These are phyloP conservation scores for Phytopythium chamaehyphon DNA, from an alignment of 352 stramenopile genomes.

Conservation along the genomic window DNA sequence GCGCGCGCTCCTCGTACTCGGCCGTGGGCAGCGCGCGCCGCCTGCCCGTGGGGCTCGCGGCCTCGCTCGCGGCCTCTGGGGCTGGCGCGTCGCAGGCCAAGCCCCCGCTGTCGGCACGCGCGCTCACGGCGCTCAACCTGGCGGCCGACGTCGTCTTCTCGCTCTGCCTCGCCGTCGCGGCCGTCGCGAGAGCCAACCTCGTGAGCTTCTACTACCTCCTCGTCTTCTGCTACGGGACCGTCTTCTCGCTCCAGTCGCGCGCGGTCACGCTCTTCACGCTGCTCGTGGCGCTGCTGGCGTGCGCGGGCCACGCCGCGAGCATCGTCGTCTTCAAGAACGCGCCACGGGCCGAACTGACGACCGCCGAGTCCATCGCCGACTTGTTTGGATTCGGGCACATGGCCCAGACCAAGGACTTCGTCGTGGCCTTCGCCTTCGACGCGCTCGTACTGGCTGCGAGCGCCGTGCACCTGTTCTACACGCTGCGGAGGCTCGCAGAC, in stretches of 20 bases:
- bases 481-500: conserved; percentile 31
- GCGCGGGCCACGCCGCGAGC: conserved; percentile 39
- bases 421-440: conserved; percentile 57
- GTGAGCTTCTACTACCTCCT: conserved; percentile 71
- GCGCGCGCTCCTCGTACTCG: neutral
- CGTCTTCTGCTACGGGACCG: conserved; percentile 54
- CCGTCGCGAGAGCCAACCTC: conserved; percentile 45
- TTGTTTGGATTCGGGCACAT: conserved; percentile 48
- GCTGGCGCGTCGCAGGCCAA: conserved; percentile 2
- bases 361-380: conserved; percentile 15
- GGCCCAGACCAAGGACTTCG: conserved; percentile 23
- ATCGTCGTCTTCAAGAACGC: conserved; percentile 14
- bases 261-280: conserved; percentile 40
- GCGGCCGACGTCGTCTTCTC: conserved; percentile 35
- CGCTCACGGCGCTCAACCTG: conserved; percentile 15
- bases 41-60: conserved; percentile 2
- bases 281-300: conserved; percentile 35
- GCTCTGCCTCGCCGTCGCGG: conserved; percentile 44
- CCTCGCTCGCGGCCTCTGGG: neutral
- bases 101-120: conserved; percentile 15
- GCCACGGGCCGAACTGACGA: neutral
- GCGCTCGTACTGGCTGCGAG: conserved; percentile 51
- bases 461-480: conserved; percentile 59
- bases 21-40: conserved; percentile 5
- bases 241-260: conserved; percentile 62